A percentile compares a stretch with the other conserved stretches of the same genome.
These are phyloP conservation scores for Fusarium continuum DNA, from an alignment of 2,329 filamentous ascomycete species.

Conservation along the genomic window DNA sequence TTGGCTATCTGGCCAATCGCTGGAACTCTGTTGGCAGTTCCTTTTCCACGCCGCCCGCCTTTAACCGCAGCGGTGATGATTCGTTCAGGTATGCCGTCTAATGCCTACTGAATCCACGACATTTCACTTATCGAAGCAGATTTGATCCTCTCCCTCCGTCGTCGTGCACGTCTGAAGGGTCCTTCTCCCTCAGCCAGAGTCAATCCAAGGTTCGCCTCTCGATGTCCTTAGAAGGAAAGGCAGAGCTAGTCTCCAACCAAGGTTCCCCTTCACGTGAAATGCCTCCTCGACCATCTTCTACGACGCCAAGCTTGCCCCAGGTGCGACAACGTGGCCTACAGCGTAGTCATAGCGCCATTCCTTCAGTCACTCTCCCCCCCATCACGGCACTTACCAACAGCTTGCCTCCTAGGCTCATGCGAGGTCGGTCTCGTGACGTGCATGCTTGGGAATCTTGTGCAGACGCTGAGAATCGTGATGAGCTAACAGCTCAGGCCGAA, in stretches of 20 bases:
- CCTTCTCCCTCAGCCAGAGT: conserved; percentile 48
- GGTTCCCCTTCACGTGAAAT: conserved; percentile 69
- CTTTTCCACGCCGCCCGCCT: conserved; percentile 59
- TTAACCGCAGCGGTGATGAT: conserved; percentile 53
- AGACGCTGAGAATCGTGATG: conserved; percentile 80
- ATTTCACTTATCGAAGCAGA: conserved; percentile 44
- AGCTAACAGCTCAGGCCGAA: conserved; percentile 82
- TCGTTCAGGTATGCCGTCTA: conserved; percentile 58
- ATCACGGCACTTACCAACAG: conserved; percentile 62
- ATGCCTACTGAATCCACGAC: background rate
- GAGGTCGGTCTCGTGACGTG: conserved; percentile 84
- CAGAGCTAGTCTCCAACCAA: conserved; percentile 80
- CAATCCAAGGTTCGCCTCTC: conserved; percentile 74
- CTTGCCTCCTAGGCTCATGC: conserved; percentile 65
- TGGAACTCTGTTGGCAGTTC: conserved; percentile 62
- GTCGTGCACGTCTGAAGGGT: conserved; percentile 54
- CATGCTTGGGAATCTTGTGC: conserved; percentile 93
- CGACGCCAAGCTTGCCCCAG: conserved; percentile 57
- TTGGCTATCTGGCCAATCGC: conserved; percentile 64
- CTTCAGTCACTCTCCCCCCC: conserved; percentile 65
- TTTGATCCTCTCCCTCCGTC: conserved; percentile 56
- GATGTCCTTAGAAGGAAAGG: conserved; percentile 87
- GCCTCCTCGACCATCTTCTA: conserved; percentile 58
- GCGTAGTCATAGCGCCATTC: conserved; percentile 75
- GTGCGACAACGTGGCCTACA: conserved; percentile 65